Base-by-base conservation (phyloP, 257 asterid species). In the Solanum bukasovii region DNA sequence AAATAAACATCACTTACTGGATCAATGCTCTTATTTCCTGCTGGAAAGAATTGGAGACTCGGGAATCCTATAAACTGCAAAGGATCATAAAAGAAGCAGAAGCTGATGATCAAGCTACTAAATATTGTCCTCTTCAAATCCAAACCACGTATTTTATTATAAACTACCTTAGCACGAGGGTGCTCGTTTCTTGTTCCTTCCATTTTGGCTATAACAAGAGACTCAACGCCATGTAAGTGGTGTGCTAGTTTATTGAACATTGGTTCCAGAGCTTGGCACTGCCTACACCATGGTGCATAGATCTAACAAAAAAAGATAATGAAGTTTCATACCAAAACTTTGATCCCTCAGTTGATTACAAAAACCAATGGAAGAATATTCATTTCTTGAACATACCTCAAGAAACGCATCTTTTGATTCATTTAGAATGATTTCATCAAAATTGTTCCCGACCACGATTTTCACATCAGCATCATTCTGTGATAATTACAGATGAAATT, bases 231-330 rank as follows among this genome's bases (percentile, higher is more conserved):
- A 5, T 84, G 93, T 89, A 97, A 90, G 93, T 97, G 98, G 89
- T 92, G 90, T 87, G 98, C 98, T 9, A 97, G 99, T 89, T 95
- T 95, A 91, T 94, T 93, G 90, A 95, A 96, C 83, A 92, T 94
- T 84, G 99, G 98, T 91, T 97, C 98, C 12, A 97, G 95, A 90
- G 97, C 82, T 93, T 94, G 98, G 92, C 99, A 97, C 88, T 93
- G 98, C 87, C 97, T 96, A 83, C 99, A 97, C 99, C 99, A 97
- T 35, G 99, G 99, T 71, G 99, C 98, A 89, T 95, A 96, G 83
- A 97, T 87, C 99, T 96, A 89, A 83, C 90, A 27, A 25, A 23
- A 37, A 37, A n/a, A 16, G 52, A 88, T 34, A 7, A 13, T 61
- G 7, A 46, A 70, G 40, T 27, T 25, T 20, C 81, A 61, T 77